These are phyloP conservation scores for Lipomyces mesembrius DNA, from an alignment of 805 yeast genomes.

Conservation along the genomic window DNA sequence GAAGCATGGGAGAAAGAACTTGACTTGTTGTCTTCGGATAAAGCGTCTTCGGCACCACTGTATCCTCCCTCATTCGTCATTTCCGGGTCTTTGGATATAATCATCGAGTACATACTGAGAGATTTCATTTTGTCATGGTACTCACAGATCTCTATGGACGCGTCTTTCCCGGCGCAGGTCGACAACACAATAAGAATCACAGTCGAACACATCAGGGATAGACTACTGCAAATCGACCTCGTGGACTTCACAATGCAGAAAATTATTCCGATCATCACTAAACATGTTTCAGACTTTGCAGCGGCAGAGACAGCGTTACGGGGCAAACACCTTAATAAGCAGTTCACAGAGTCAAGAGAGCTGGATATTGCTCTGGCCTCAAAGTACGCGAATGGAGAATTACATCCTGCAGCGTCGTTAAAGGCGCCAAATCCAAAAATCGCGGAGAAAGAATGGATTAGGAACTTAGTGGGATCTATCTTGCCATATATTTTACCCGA, in stretches of 20 bases:
- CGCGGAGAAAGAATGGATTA: conserved; percentile 57
- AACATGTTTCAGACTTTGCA: conserved; percentile 61
- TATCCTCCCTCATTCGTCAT: conserved; percentile 58
- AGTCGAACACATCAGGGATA: conserved; percentile 49
- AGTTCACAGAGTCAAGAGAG: conserved; percentile 47
- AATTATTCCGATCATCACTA: conserved; percentile 66
- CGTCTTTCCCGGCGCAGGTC: conserved; percentile 52
- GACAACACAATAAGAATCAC: conserved; percentile 52
- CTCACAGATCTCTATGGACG: conserved; percentile 49
- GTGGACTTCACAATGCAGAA: conserved; percentile 62
- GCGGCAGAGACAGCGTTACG: conserved; percentile 48
- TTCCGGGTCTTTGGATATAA: conserved; percentile 57
- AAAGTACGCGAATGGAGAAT: conserved; percentile 54
- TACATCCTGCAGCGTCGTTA: conserved; percentile 62
- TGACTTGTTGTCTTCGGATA: conserved; percentile 18
- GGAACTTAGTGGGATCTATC: conserved; percentile 50
- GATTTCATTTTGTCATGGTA: conserved; percentile 67
- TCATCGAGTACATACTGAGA: conserved; percentile 54
- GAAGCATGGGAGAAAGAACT: conserved; percentile 26
- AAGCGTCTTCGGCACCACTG: conserved; percentile 37
- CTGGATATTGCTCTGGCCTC: conserved; percentile 50
- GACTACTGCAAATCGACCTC: conserved; percentile 55
- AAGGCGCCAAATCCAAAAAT: conserved; percentile 47
- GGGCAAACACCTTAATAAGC: conserved; percentile 40
- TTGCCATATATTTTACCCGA: conserved; percentile 58